phyloP scores from a whole-genome alignment of 2,329 filamentous ascomycete genomes.

The Cadophora sp. region DNA sequence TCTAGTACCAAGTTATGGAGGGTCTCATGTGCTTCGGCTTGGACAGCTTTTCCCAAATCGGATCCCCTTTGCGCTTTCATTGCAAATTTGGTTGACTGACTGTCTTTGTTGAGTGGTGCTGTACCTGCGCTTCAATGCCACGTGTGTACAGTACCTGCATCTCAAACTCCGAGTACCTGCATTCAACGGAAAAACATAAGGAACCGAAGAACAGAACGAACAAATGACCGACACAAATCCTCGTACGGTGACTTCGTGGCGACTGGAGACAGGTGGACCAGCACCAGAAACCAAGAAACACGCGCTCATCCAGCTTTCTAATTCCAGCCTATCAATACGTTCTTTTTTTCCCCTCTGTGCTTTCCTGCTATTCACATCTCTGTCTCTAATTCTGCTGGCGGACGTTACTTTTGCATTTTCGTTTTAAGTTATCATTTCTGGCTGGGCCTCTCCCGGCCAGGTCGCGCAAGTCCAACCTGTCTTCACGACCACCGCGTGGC shows the following conservation, averaged over 20 bases:
- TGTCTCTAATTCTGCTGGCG: too few relatives aligned
- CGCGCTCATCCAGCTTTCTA: neutral
- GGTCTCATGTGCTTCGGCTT: neutral
- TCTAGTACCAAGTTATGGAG: neutral
- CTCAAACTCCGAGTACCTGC: conserved; percentile 13
- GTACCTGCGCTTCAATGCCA: conserved; percentile 4
- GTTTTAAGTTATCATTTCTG: neutral
- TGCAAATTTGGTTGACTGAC: neutral
- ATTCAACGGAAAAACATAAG: neutral
- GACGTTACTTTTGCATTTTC: neutral
- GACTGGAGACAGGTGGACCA: conserved; percentile 21
- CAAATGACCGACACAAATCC: neutral
- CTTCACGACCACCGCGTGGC: neutral
- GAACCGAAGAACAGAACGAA: neutral
- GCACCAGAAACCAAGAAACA: neutral
- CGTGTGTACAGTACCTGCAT: conserved; percentile 8
- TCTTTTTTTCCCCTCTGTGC: neutral
- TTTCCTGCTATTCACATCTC: neutral
- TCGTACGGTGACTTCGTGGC: conserved; percentile 18
- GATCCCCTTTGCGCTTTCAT: neutral
- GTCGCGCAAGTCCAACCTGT: neutral
- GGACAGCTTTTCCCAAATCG: neutral
- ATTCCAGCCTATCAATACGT: neutral
- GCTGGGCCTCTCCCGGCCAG: neutral
- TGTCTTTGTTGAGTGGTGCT: conserved; percentile 9